These are phyloP conservation scores for Leptographium wingfieldii DNA, from an alignment of 2,329 filamentous ascomycete genomes.

Conservation along the genomic window DNA sequence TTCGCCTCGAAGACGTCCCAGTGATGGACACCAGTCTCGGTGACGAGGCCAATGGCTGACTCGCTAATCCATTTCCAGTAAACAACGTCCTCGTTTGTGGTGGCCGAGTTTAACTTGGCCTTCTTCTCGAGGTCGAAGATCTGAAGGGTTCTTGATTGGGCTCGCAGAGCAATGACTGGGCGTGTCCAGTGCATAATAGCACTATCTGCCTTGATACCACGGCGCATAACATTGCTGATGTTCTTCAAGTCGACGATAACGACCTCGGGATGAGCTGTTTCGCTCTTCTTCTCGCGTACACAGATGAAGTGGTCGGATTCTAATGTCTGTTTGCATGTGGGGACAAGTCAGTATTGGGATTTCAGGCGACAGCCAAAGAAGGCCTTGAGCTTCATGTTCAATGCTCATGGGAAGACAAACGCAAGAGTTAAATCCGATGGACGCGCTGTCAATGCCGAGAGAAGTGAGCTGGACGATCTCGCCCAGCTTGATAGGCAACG, in stretches of 20 bases:
- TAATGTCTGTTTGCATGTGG: conserved; percentile 75
- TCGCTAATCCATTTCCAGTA: conserved; percentile 99
- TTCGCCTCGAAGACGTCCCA: conserved; percentile 90
- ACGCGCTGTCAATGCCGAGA: conserved; percentile 23
- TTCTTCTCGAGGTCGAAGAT: conserved; percentile 93
- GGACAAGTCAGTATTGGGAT: conserved; percentile 6
- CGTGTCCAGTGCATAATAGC: conserved; percentile 98
- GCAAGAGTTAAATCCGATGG: conserved; percentile 78
- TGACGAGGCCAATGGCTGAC: conserved; percentile 76
- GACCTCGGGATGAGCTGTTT: conserved; percentile 76
- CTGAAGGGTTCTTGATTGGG: conserved; percentile 85
- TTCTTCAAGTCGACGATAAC: conserved; percentile 98
- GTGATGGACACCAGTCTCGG: conserved; percentile 83
- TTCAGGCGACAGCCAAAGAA: background rate
- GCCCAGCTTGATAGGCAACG: conserved; percentile 27
- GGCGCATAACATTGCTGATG: conserved; percentile 84
- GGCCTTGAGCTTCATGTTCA: background rate
- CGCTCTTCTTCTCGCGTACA: conserved; percentile 85
- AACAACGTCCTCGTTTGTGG: conserved; percentile 92
- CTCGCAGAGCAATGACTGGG: conserved; percentile 93
- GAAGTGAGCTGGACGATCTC: conserved; percentile 28
- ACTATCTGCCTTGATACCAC: conserved; percentile 97
- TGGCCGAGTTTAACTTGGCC: conserved; percentile 90
- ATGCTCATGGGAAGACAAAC: conserved; percentile 37
- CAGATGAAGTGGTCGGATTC: conserved; percentile 97